A percentile compares a stretch with the other conserved stretches of the same genome.
These are phyloP conservation scores for Rhodotorula glutinis DNA, from an alignment of 1,284 basidiomycete species.

Conservation along the genomic window DNA sequence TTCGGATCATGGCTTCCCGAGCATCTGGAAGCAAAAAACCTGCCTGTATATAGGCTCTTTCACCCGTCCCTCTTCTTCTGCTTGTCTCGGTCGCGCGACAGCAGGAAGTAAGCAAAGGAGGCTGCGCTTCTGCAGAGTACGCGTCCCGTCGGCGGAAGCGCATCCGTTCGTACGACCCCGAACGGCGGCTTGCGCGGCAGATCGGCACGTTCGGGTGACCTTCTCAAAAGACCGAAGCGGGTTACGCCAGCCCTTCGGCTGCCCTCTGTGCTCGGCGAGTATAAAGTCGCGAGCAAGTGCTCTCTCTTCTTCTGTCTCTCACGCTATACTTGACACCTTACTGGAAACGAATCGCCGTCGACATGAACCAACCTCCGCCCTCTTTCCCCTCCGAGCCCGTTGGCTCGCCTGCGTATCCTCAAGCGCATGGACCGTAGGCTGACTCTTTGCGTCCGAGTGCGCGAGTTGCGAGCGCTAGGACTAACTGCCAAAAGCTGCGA, in stretches of 20 bases:
- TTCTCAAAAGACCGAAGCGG: background rate
- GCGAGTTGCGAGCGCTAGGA: no score
- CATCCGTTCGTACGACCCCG: no score
- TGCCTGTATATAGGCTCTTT: background rate
- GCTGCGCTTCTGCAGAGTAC: no score
- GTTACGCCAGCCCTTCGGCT: background rate
- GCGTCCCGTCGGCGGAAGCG: no score
- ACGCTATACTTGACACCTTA: background rate
- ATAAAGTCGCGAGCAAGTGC: background rate
- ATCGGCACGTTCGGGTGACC: background rate
- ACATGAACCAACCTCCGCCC: background rate
- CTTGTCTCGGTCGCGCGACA: no score
- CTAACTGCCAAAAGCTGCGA: no score
- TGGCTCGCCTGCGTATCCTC: no score
- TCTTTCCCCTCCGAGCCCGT: background rate
- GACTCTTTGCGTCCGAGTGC: no score
- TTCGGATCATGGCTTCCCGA: no score
- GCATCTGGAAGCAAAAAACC: background rate
- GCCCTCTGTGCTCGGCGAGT: background rate
- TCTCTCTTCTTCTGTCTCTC: background rate
- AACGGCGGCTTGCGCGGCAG: background rate
- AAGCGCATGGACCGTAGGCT: no score
- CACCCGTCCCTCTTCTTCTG: background rate
- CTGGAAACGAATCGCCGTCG: background rate
- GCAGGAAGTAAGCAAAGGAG: no score